Percentiles rank a stretch among this genome's conserved stretches.
phyloP scores from a whole-genome alignment of 768 basidiomycete genomes.

The Botryobasidium botryosum region DNA sequence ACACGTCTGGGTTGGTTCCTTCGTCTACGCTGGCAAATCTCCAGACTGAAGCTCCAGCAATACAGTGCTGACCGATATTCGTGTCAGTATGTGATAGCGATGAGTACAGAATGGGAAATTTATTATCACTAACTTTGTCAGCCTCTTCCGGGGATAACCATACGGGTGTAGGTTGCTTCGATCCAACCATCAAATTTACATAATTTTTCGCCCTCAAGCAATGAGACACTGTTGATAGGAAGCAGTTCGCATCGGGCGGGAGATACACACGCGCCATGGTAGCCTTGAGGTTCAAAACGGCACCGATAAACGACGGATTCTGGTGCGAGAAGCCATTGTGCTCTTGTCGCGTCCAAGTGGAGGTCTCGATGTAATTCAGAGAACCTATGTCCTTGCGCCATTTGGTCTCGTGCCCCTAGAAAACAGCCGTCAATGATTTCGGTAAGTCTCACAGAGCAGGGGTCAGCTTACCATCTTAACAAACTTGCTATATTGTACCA shows the following conservation, averaged over 20 bases:
- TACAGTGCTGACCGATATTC: neutral
- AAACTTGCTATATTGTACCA: slow-evolving; percentile 71
- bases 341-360: slow-evolving; percentile 71
- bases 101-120: too few relatives aligned
- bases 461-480: slow-evolving; percentile 71
- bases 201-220: slow-evolving; percentile 75
- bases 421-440: too few relatives aligned
- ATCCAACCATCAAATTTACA: slow-evolving; percentile 75
- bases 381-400: slow-evolving; percentile 61
- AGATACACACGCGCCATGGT: slow-evolving; percentile 59
- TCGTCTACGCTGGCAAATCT: slow-evolving; percentile 60
- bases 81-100: neutral
- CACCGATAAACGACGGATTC: slow-evolving; percentile 72
- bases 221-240: slow-evolving; percentile 68
- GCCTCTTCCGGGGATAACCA: slow-evolving; percentile 67
- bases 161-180: slow-evolving; percentile 67
- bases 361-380: slow-evolving; percentile 77
- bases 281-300: slow-evolving; percentile 65
- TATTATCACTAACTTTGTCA: slow-evolving; percentile 35
- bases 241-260: slow-evolving; percentile 82
- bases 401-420: slow-evolving; percentile 41
- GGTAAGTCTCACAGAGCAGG: too few relatives aligned
- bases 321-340: slow-evolving; percentile 69
- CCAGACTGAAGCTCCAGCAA: slow-evolving; percentile 63
- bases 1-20: slow-evolving; percentile 57